Conservation (phyloP, 176 grass and related monocot genomes). For the Chloris gayana region DNA sequence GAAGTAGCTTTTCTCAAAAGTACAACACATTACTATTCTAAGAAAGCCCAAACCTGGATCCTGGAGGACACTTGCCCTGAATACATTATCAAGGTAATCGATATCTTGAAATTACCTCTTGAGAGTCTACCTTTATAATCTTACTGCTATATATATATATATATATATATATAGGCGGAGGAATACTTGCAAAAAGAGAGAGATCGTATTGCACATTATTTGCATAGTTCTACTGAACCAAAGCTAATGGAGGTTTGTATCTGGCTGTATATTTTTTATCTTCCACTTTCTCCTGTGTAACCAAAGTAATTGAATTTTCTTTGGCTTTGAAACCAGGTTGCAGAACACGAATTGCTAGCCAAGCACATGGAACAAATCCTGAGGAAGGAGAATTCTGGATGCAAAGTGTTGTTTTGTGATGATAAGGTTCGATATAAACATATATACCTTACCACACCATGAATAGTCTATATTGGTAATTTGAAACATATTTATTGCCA, state of each 20-base stretch:
- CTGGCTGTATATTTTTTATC: too few species aligned
- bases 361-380: slow-evolving; percentile 74
- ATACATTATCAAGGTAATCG: slow-evolving; percentile 75
- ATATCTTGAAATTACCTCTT: too few species aligned
- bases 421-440: slow-evolving; percentile 63
- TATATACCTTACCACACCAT: too few species aligned
- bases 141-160: slow-evolving; percentile 12
- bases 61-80: slow-evolving; percentile 67
- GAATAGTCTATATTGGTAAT: too few species aligned
- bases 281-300: too few species aligned
- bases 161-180: slow-evolving; percentile 70
- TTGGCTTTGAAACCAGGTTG: slow-evolving; percentile 14
- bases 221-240: slow-evolving; percentile 82
- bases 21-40: slow-evolving; percentile 75
- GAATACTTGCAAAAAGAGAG: slow-evolving; percentile 88
- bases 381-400: slow-evolving; percentile 92
- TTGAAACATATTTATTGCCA: slow-evolving; percentile 21
- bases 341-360: slow-evolving; percentile 82
- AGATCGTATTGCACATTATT: slow-evolving; percentile 82
- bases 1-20: slow-evolving; percentile 73
- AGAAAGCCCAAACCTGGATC: slow-evolving; percentile 70
- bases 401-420: slow-evolving; percentile 67
- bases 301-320: not conserved
- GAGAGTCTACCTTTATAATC: not conserved
- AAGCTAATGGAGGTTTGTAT: slow-evolving; percentile 82